Conservation (phyloP, 208 protist species). For the Balamuthia mandrillaris region DNA sequence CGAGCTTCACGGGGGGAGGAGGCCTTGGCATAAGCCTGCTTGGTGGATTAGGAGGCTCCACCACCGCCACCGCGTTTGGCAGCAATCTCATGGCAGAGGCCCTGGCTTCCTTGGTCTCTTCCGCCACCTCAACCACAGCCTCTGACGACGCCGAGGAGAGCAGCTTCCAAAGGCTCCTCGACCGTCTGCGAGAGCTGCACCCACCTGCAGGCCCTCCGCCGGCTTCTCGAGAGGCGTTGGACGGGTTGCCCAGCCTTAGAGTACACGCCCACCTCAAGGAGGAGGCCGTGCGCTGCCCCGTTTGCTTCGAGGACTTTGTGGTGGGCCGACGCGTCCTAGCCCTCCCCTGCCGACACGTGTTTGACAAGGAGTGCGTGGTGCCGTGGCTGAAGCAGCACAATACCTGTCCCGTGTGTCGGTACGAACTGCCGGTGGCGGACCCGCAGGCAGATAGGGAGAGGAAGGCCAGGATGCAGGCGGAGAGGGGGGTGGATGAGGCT, state of each 20-base stretch:
- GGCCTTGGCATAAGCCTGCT: too few species aligned
- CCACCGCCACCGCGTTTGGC: too few species aligned
- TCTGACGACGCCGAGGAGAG: too few species aligned
- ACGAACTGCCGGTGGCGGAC: constrained; percentile 53
- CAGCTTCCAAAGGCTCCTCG: too few species aligned
- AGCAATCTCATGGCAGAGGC: too few species aligned
- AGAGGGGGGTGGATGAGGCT: neutral
- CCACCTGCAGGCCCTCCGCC: neutral
- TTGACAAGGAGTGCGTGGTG: constrained; percentile 52
- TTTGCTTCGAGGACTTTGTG: constrained; percentile 38
- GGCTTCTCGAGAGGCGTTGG: neutral
- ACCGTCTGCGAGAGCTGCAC: too few species aligned
- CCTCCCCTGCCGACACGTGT: constrained; percentile 55
- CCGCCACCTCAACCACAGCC: too few species aligned
- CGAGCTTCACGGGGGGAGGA: too few species aligned
- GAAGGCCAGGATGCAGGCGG: neutral
- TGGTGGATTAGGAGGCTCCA: too few species aligned
- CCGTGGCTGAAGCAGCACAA: constrained; percentile 55
- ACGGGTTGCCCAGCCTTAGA: neutral
- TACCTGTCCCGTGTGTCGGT: constrained; percentile 60
- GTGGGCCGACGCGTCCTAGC: neutral
- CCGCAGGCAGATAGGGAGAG: neutral
- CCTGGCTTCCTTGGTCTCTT: too few species aligned
- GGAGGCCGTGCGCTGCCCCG: neutral
- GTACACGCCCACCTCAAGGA: neutral